phyloP scores from a whole-genome alignment of 176 grass and related monocot genomes.

The Aegilops bicornis region DNA sequence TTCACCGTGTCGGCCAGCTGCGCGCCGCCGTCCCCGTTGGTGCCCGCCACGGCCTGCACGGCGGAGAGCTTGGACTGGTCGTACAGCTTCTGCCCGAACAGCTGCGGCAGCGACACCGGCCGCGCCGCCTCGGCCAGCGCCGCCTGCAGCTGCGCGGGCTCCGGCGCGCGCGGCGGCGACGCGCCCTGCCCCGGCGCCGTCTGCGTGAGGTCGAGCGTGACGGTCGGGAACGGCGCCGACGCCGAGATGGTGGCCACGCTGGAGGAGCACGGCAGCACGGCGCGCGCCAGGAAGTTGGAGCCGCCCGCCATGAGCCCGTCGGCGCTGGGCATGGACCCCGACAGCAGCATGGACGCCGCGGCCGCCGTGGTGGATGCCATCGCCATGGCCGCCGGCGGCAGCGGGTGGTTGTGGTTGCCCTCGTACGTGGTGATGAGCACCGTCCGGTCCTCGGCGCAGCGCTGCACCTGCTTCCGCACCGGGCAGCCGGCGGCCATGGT shows the following conservation, averaged over 20 bases:
- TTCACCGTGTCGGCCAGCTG: conserved; percentile 51
- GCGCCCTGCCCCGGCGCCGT: conserved; percentile 11
- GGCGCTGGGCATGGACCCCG: conserved; percentile 69
- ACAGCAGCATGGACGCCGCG: conserved; percentile 82
- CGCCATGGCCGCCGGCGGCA: conserved; percentile 83
- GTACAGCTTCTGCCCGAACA: conserved; percentile 65
- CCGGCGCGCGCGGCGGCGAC: conserved; percentile 32
- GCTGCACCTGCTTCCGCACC: conserved; percentile 90
- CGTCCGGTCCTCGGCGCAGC: conserved; percentile 76
- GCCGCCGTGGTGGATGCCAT: conserved; percentile 77
- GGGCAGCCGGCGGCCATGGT: conserved; percentile 84
- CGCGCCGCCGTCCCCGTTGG: conserved; percentile 25
- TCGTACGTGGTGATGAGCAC: conserved; percentile 86
- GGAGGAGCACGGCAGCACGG: conserved; percentile 77
- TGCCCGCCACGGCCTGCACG: conserved; percentile 45
- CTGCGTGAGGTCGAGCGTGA: conserved; percentile 84
- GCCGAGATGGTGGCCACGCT: conserved; percentile 82
- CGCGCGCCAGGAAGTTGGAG: conserved; percentile 70
- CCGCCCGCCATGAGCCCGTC: conserved; percentile 63
- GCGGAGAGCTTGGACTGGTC: conserved; percentile 63
- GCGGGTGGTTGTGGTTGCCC: conserved; percentile 81
- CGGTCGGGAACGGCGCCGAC: conserved; percentile 77
- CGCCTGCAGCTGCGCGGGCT: conserved; percentile 41
- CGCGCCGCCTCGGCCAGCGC: conserved; percentile 33
- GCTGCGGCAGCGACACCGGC: conserved; percentile 34